Base-by-base conservation (phyloP, 1,139 yeast genomes). In the Suhomyces panamericanus region DNA sequence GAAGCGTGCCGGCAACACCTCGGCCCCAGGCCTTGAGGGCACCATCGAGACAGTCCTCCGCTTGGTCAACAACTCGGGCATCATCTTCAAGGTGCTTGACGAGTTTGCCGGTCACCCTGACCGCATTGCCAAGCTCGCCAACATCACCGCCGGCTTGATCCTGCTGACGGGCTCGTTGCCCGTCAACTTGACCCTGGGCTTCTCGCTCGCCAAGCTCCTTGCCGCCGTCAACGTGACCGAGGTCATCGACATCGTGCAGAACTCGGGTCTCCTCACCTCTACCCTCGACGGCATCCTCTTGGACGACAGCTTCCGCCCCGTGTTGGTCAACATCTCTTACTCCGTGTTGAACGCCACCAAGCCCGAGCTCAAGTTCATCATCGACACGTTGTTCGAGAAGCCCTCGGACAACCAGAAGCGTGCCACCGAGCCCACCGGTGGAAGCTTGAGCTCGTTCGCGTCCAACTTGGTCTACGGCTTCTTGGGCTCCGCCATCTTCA, bases 211-310 rank as follows among this genome's bases (percentile, higher is more conserved):
- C 9, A 54, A 54, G n/a, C 39, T 57, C 32, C 41, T 49, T 14
- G 33, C 49, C 7, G 47, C 47, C 9, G 50, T 64, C 16, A 70
- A 73, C 43, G 27, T 58, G 13, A 51, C 71, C 31, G 63, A 59
- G 2, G 44, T 67, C 14, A 32, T 65, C 16, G 48, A 46, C 2
- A 53, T 58, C 3, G 64, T 71, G 17, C 43, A 56, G 33, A 50
- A 57, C 7, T 70, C 76, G 2, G 79, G 78, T 0, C 62, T 74
- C 38, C 42, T 70, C 20, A 55, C 60, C 10, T 66, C 73, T 3
- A 47, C 65, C 2, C 54, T 67, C 47, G 70, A 68, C 45, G 75
- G 74, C 0, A 54, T 73, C 24, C 57, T 74, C 27, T 60, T 74
- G 41, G 77, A 73, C 49, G 59, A 60, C 3, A 48, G 49, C 31